Conservation (phyloP, 306 rosid genomes). For the Gastrolobium bilobum region DNA sequence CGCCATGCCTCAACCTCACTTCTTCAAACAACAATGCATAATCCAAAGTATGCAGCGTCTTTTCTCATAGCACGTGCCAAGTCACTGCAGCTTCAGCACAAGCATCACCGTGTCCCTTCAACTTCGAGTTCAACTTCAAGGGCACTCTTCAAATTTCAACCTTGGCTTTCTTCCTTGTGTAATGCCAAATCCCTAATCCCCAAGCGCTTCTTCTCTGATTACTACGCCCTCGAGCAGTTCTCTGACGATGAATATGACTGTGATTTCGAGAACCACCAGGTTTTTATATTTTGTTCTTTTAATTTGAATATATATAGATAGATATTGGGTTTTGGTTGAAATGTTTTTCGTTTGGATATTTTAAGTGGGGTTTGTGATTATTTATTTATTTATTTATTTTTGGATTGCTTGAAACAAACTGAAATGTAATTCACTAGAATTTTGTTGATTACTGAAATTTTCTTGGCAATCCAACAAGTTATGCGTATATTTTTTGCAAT, state of each 20-base stretch:
- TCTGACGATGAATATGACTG: conserved; percentile 94
- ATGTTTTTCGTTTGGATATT: conserved; percentile 32
- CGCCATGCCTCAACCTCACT: conserved; percentile 37
- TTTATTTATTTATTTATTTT: not conserved
- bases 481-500: not conserved
- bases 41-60: conserved; percentile 42
- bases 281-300: conserved; percentile 4
- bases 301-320: not conserved
- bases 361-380: not conserved
- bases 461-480: not conserved
- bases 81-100: conserved; percentile 19
- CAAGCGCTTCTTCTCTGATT: conserved; percentile 62
- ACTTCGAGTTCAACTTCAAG: conserved; percentile 18
- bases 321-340: conserved; percentile 19
- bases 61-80: conserved; percentile 42
- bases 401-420: not conserved
- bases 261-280: conserved; percentile 75
- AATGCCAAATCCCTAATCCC: conserved; percentile 39
- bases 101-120: conserved; percentile 40
- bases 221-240: conserved; percentile 77
- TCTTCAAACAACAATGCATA: conserved; percentile 38
- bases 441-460: not conserved
- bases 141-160: conserved; percentile 12
- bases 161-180: conserved; percentile 47
- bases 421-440: conserved; percentile 11